phyloP scores from a whole-genome alignment of 805 yeast species.

The Ogataea glucozyma region DNA sequence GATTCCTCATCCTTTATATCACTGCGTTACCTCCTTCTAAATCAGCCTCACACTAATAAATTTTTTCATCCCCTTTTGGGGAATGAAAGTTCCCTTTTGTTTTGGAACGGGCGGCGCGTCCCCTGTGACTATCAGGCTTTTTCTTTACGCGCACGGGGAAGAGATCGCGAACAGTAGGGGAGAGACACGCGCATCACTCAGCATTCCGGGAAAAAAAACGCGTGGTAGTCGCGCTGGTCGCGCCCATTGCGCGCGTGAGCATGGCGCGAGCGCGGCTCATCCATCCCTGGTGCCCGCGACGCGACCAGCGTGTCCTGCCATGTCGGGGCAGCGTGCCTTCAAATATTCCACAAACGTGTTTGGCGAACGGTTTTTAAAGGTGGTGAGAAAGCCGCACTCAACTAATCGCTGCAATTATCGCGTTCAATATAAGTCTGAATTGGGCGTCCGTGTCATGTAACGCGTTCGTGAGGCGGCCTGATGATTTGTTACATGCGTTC shows the following conservation, averaged over 20 bases:
- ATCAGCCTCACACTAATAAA: slow-evolving; percentile 3
- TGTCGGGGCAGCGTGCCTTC: slow-evolving; percentile 8
- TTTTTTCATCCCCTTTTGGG: slow-evolving; percentile 12
- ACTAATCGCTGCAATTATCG: not conserved
- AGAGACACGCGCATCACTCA: not conserved
- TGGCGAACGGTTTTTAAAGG: not conserved
- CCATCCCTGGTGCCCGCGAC: slow-evolving; percentile 7
- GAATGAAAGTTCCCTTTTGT: slow-evolving; percentile 9
- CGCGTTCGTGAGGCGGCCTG: not conserved
- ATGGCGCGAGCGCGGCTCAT: slow-evolving; percentile 6
- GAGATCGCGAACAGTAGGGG: slow-evolving; percentile 2
- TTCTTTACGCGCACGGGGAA: slow-evolving; percentile 2
- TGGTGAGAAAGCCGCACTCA: not conserved
- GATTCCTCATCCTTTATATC: slow-evolving; percentile 9
- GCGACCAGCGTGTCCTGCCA: slow-evolving; percentile 9
- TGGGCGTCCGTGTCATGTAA: not conserved
- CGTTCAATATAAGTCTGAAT: not conserved
- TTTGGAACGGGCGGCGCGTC: slow-evolving; percentile 9
- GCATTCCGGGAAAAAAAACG: slow-evolving; percentile 1
- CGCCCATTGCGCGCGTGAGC: slow-evolving; percentile 3
- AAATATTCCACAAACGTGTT: slow-evolving; percentile 2
- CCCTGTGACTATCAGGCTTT: slow-evolving; percentile 3
- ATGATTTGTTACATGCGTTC: slow-evolving; percentile 1
- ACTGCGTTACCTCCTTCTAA: slow-evolving; percentile 5
- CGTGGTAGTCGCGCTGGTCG: not conserved